Evolutionary conservation across 768 basidiomycete species (phyloP), one percentile per base, ranked within the genome.

Genomic region (Chiua virens): DNA sequence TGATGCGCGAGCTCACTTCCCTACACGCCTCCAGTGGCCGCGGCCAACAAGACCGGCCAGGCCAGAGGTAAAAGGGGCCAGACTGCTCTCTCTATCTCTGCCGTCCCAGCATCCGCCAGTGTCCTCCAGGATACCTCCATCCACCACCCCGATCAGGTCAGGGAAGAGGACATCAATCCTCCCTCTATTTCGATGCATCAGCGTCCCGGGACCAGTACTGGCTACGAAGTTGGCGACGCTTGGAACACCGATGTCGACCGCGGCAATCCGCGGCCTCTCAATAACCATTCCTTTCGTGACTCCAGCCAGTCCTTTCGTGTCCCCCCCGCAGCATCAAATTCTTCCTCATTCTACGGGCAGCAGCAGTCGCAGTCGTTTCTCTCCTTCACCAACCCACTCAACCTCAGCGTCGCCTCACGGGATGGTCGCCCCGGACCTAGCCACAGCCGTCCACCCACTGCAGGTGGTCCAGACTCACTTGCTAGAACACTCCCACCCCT

Each of bases 1-100:
- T 92, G 90, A 93, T 94, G 89, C 85, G 88, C 58, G 87, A 92
- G 52, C 82, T 95, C 54, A 89, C 89, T 42, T 79, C 81, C 5
- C 79, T 95, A 39, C 92, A 95, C 60, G 88, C 90, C 38, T 78
- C 77, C 51, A 92, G n/a, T 95, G 82, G 84, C 87, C 13, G 76
- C 77, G 30, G 73, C 75, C 45, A 72, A 70, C 59, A 78, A 79
- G 61, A 60, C 66, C 34, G 64, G 70, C 50, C 63, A 64, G 51
- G 3, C 68, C 3, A 71, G 77, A 18, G 68, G 65, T 32, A 77
- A 79, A 54, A 68, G 78, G 39, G 59, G 59, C n/a, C 66, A 70
- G 49, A 44, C 65, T 6, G 28, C 67, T 8, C 37, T 58, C 48
- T 52, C 25, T 34, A 47, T 61, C 11, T 39, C 62, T 10, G 42